Conservation (phyloP, 768 basidiomycete genomes). For the Macrolepiota dolichaula region DNA sequence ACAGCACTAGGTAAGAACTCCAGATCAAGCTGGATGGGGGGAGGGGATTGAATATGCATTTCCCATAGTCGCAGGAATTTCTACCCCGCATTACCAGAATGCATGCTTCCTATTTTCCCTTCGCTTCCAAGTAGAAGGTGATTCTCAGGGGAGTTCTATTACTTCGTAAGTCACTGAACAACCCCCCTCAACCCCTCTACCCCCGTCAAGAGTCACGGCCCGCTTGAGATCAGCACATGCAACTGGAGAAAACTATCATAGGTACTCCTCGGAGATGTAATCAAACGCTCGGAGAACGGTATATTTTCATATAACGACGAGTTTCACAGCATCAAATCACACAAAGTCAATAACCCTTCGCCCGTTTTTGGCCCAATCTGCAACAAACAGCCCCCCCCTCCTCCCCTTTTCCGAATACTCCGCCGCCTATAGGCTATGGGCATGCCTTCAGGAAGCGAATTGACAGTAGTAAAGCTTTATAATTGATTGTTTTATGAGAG, state of each 20-base stretch:
- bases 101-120: neutral
- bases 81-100: neutral
- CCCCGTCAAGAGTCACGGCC: neutral
- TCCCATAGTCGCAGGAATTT: neutral
- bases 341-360: neutral
- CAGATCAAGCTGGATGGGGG: no score
- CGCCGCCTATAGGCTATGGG: slow-evolving; percentile 5
- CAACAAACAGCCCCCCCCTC: no score
- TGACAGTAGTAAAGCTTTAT: neutral
- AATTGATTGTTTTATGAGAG: neutral
- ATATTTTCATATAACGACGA: neutral
- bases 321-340: slow-evolving; percentile 5
- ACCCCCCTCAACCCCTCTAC: slow-evolving; percentile 5
- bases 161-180: neutral
- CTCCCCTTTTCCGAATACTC: neutral
- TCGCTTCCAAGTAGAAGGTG: neutral
- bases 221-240: neutral
- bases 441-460: neutral
- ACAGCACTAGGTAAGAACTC: neutral
- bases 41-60: neutral
- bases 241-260: neutral
- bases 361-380: neutral
- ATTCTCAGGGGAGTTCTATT: neutral
- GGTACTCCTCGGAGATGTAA: slow-evolving; percentile 8
- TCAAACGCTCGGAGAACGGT: slow-evolving; percentile 7